Evolutionary conservation across 257 asterid species (phyloP).

Genomic region (Osmanthus fragrans): DNA sequence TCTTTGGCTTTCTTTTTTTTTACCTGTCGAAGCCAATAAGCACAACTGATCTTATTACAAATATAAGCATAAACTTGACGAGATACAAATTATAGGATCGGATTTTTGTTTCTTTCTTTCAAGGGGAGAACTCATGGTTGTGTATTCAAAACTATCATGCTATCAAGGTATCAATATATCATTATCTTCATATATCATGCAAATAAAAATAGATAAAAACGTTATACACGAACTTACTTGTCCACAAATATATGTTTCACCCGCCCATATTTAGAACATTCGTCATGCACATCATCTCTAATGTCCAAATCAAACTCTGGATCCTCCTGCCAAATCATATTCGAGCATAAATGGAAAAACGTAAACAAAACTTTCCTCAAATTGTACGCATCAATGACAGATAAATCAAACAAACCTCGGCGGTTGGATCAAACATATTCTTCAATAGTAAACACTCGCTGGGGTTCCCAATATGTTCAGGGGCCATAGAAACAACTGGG

Average conservation of each 20-base stretch:
- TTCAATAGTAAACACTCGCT: constrained; percentile 93
- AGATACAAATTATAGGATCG: not conserved
- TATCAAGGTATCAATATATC: not conserved
- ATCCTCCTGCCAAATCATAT: constrained; percentile 57
- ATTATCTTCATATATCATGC: not conserved
- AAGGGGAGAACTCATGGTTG: not conserved
- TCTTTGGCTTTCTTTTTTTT: not conserved
- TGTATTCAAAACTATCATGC: not conserved
- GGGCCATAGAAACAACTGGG: constrained; percentile 57
- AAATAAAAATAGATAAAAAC: not conserved
- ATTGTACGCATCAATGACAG: not conserved
- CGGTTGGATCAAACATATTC: constrained; percentile 95
- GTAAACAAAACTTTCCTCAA: not conserved
- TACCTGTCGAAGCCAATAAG: not conserved
- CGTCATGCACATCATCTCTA: constrained; percentile 85
- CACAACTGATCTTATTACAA: not conserved
- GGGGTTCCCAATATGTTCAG: constrained; percentile 92
- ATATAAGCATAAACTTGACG: not conserved
- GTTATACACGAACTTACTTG: constrained; percentile 53
- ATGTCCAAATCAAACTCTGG: constrained; percentile 96
- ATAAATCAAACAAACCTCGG: constrained; percentile 61
- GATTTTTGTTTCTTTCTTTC: not conserved
- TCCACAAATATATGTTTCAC: constrained; percentile 92
- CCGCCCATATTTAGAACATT: constrained; percentile 87
- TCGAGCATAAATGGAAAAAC: not conserved